phyloP scores from a whole-genome alignment of 108 stramenopile species.

The Cyclotella cryptica region DNA sequence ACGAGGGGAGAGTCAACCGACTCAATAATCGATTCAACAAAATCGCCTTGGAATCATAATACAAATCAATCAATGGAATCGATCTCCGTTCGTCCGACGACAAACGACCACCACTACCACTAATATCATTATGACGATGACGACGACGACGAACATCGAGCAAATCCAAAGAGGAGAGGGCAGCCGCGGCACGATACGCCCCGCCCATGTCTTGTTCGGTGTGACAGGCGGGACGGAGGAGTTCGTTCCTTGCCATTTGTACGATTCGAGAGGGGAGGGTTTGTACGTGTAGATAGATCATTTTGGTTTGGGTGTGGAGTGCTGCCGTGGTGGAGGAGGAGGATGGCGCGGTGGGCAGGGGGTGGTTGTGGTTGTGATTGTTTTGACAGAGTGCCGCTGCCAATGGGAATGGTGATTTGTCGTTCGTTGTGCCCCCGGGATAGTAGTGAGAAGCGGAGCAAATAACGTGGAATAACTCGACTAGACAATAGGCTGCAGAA shows the following conservation, averaged over 20 bases:
- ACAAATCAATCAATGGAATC: conserved; percentile 71
- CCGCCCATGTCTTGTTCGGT: conserved; percentile 10
- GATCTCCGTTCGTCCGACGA: conserved; percentile 20
- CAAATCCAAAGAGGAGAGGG: conserved; percentile 75
- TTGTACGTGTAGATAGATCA: conserved; percentile 88
- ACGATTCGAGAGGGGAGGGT: conserved; percentile 73
- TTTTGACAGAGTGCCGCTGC: conserved; percentile 63
- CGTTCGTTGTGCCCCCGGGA: neutral
- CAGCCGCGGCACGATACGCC: conserved; percentile 59
- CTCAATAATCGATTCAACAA: conserved; percentile 64
- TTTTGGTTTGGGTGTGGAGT: conserved; percentile 66
- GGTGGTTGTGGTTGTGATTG: conserved; percentile 10
- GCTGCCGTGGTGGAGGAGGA: conserved; percentile 44
- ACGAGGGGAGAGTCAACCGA: conserved; percentile 9
- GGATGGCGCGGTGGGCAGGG: neutral
- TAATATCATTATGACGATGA: too few species aligned
- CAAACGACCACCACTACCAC: too few species aligned
- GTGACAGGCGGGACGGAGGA: conserved; percentile 55
- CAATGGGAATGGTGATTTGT: conserved; percentile 57
- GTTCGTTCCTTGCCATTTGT: conserved; percentile 56
- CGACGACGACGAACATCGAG: conserved; percentile 43
- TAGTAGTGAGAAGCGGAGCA: neutral
- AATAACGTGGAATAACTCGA: conserved; percentile 72
- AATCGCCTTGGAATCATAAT: conserved; percentile 85
- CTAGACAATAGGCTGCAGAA: conserved; percentile 64